These are phyloP conservation scores for Beauveria sp. DNA, from an alignment of 2,329 filamentous ascomycete genomes.

Conservation along the genomic window DNA sequence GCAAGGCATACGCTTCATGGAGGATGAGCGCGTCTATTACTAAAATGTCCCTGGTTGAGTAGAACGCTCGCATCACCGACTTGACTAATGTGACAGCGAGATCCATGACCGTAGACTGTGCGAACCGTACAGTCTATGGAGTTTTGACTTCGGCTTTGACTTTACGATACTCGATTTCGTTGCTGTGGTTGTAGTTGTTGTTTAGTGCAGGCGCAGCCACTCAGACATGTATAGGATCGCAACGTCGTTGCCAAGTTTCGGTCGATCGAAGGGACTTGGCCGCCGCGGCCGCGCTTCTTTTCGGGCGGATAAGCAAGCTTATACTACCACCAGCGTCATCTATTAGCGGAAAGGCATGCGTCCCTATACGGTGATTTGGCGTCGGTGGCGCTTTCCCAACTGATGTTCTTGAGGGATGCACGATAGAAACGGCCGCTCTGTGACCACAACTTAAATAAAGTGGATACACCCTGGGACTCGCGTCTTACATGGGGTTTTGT, in stretches of 20 bases:
- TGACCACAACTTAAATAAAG: neutral
- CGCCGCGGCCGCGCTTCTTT: neutral
- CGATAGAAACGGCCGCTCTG: neutral
- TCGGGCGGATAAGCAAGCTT: neutral
- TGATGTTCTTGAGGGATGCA: neutral
- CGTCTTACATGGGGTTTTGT: neutral
- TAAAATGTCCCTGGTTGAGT: conserved; percentile 75
- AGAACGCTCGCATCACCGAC: conserved; percentile 79
- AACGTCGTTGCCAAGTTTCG: neutral
- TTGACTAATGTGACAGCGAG: conserved; percentile 71
- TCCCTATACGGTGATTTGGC: neutral
- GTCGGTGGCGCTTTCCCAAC: neutral
- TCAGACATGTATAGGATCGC: neutral
- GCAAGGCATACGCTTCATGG: conserved; percentile 74
- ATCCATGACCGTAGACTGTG: conserved; percentile 32
- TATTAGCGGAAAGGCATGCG: neutral
- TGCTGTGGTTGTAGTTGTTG: neutral
- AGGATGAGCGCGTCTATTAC: conserved; percentile 81
- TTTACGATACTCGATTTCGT: neutral
- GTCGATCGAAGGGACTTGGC: neutral
- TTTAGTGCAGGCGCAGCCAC: neutral
- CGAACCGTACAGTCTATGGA: neutral
- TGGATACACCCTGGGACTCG: neutral
- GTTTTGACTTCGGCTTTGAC: neutral
- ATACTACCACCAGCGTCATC: neutral